Percentiles rank a stretch among this genome's conserved stretches.
These are phyloP conservation scores for Didymella lethalis DNA, from an alignment of 2,329 filamentous ascomycete species.

Conservation along the genomic window DNA sequence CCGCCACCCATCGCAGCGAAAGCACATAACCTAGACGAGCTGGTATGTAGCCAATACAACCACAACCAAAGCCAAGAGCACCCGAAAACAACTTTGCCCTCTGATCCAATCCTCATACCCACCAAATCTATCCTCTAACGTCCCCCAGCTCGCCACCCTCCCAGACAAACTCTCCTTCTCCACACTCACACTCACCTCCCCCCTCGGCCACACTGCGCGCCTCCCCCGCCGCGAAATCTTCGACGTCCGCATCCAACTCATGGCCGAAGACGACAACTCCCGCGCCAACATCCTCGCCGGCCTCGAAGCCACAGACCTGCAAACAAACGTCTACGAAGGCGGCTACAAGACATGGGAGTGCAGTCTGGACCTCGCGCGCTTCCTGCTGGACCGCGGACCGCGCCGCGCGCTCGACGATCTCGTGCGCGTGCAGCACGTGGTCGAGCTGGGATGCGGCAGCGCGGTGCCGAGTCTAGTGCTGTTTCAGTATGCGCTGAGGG, in stretches of 20 bases:
- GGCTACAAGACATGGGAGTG: conserved; percentile 93
- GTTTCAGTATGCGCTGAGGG: conserved; percentile 67
- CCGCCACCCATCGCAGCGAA: conserved; percentile 48
- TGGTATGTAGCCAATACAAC: conserved; percentile 51
- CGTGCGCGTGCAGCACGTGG: conserved; percentile 57
- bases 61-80: no score
- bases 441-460: conserved; percentile 78
- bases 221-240: conserved; percentile 80
- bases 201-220: conserved; percentile 61
- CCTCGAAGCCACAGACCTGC: conserved; percentile 70
- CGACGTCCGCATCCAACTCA: conserved; percentile 81
- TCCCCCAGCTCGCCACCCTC: conserved; percentile 61
- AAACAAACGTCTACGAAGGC: conserved; percentile 83
- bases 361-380: conserved; percentile 78
- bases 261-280: conserved; percentile 68
- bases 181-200: conserved; percentile 66
- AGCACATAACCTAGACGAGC: conserved; percentile 56
- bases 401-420: conserved; percentile 60
- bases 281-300: conserved; percentile 41
- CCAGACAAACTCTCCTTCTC: conserved; percentile 79
- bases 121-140: not conserved
- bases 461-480: conserved; percentile 76
- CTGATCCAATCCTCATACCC: no score
- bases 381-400: conserved; percentile 60
- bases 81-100: no score